Base-by-base conservation (phyloP, 225 moss, liverwort and hornwort species). In the Pseudoscleropodium purum region DNA sequence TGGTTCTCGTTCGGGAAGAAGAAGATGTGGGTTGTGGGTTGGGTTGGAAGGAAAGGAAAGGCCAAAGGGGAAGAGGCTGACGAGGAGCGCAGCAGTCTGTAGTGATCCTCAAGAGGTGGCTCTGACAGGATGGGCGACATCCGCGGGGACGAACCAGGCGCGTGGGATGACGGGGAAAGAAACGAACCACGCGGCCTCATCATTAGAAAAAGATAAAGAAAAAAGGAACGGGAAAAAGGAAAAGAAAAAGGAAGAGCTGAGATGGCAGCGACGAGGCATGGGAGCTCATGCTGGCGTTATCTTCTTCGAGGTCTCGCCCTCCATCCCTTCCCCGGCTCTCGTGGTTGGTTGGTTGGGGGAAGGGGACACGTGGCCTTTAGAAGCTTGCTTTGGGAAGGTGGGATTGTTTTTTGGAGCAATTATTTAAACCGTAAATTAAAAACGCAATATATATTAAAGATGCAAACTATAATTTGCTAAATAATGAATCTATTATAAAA, bases 41-140 rank as follows among this genome's bases (percentile, higher is more conserved):
- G 60, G 57, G 23, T 54, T 13, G 69, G 21, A 27, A 14, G 56
- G 12, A 23, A 31, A 15, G 5, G 6, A 13, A 5, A 29, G 8
- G 69, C 21, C 13, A 23, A 10, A 12, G 5, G 39, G 5, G 13
- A 36, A 30, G 45, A 18, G 37, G 91, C 91, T 91, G 91, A 89
- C 89, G 61, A 76, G 91, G 91, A 91, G 39, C 37, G 34, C 61
- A 29, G 34, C 61, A 29, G 73, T 43, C 43, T 19, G 88, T 85
- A 85, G 85, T 91, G 85, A 91, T 91, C 91, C 85, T 30, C 11
- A 84, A 51, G 69, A 78, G 87, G 69, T n/a, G 51, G 89, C 89
- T 75, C 85, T 89, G 91, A 89, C 87, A 89, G 89, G 87, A 87
- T 91, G 66, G 84, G 87, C 87, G 89, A 45, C 89, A 89, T 91